Conservation (phyloP, 768 basidiomycete species). For the Solioccasus polychromus region DNA sequence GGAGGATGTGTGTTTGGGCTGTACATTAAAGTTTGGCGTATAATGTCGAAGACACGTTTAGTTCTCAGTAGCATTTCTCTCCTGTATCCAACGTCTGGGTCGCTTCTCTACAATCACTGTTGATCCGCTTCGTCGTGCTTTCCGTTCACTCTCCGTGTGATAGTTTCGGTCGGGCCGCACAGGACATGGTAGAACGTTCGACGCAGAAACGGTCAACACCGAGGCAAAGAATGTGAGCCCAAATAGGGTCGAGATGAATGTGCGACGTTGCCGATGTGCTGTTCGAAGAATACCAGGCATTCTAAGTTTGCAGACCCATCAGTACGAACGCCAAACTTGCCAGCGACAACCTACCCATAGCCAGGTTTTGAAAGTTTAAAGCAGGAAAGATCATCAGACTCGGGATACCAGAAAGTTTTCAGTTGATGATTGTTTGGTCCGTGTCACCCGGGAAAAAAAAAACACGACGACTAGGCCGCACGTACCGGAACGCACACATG, state of each 20-base stretch:
- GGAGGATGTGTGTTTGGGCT: too few species aligned
- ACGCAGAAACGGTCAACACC: conserved; percentile 77
- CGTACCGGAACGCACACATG: too few species aligned
- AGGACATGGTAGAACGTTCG: conserved; percentile 77
- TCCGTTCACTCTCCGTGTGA: conserved; percentile 52
- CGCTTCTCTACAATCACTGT: conserved; percentile 55
- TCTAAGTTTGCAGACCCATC: conserved; percentile 50
- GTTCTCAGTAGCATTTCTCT: conserved; percentile 37
- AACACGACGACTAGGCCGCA: too few species aligned
- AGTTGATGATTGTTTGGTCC: conserved; percentile 26
- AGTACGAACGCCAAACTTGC: conserved; percentile 22
- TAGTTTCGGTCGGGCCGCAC: conserved; percentile 58
- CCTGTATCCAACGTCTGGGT: conserved; percentile 81
- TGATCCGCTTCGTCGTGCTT: conserved; percentile 21
- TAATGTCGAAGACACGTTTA: conserved; percentile 5
- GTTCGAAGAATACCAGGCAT: conserved; percentile 64
- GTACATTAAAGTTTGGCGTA: conserved; percentile 2
- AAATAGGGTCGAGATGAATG: conserved; percentile 76
- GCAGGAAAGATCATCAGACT: too few species aligned
- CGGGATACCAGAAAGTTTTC: too few species aligned
- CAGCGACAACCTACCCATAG: conserved; percentile 27
- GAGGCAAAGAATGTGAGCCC: conserved; percentile 77
- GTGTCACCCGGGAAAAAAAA: too few species aligned
- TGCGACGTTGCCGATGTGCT: conserved; percentile 57
- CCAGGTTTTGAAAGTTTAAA: too few species aligned